Evolutionary conservation across 306 rosid genomes (phyloP), one percentile per base, ranked within the genome.

Genomic region (Prinsepia uniflora): DNA sequence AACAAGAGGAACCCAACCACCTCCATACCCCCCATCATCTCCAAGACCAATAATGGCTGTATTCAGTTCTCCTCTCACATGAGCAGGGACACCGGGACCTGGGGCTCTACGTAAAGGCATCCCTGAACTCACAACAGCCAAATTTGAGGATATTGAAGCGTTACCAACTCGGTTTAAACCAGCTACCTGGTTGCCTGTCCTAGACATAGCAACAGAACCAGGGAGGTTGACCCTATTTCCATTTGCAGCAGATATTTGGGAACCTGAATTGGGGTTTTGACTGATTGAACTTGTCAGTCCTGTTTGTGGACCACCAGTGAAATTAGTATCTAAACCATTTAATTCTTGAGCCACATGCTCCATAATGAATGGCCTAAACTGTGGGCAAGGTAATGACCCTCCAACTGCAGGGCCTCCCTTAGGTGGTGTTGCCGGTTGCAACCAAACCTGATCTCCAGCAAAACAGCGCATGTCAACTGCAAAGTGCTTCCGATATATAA

Each of bases 381-480:
- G 99, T 42, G 99, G 99, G 75, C 99, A 95, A 19, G 99, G 97
- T 46, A 95, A 75, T 69, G 99, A 95, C 63, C 97, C 99, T 78
- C 99, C 99, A 74, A 89, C 62, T 72, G 85, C 79, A 69, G 87
- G 88, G 17, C 93, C 97, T 77, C 87, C 97, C 77, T 87, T 89
- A 50, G 99, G 96, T 15, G 97, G 99, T 36, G 99, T 95, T 73
- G 99, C 97, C 53, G 99, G 99, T 84, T 95, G 99, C 84, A 95
- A 70, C 99, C 99, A 95, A 46, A 95, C 99, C 83, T 95, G 99
- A 81, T 95, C 99, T 79, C 99, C 99, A 5, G 99, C 96, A 83
- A 91, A 91, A 88, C 99, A 95, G 10, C 99, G 99, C 99, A 95
- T 95, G 84, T 95, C 99, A 76, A 95, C 97, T 15, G 99, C 92